Percentiles rank a stretch among this genome's conserved stretches.
These are phyloP conservation scores for Annulohypoxylon nitens DNA, from an alignment of 495 filamentous ascomycete species.

Conservation along the genomic window DNA sequence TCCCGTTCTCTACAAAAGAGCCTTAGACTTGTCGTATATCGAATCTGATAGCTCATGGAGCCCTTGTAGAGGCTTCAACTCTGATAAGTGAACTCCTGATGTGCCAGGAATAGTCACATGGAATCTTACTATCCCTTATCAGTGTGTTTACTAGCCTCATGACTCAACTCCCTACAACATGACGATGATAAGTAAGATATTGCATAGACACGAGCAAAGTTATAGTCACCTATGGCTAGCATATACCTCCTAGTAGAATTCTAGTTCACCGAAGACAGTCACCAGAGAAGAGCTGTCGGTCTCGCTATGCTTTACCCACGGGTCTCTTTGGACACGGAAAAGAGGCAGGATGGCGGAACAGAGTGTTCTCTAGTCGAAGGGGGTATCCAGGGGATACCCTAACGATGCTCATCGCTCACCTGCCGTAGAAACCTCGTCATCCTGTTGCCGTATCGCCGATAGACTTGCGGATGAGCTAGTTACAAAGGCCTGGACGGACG, in stretches of 20 bases:
- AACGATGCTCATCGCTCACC: not conserved
- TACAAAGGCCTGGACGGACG: not conserved
- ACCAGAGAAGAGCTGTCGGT: not conserved
- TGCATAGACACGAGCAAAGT: too few species aligned
- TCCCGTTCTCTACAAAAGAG: not conserved
- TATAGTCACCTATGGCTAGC: not conserved
- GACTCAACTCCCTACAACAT: not conserved
- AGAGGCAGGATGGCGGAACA: not conserved
- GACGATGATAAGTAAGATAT: not conserved
- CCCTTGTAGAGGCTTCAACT: not conserved
- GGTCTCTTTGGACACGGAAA: not conserved
- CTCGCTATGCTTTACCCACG: not conserved
- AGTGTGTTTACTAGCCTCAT: not conserved
- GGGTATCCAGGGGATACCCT: not conserved
- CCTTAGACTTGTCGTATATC: not conserved
- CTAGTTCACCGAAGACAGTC: not conserved
- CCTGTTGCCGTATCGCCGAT: constrained; percentile 14
- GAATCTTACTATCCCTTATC: not conserved
- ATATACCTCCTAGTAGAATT: not conserved
- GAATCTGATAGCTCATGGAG: not conserved
- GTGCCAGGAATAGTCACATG: not conserved
- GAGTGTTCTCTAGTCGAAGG: not conserved
- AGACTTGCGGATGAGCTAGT: constrained; percentile 12
- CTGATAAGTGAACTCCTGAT: not conserved
- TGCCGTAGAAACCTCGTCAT: not conserved